Evolutionary conservation across 441 rosid genomes (phyloP).

Genomic region (Euphorbia schlechtendalii): DNA sequence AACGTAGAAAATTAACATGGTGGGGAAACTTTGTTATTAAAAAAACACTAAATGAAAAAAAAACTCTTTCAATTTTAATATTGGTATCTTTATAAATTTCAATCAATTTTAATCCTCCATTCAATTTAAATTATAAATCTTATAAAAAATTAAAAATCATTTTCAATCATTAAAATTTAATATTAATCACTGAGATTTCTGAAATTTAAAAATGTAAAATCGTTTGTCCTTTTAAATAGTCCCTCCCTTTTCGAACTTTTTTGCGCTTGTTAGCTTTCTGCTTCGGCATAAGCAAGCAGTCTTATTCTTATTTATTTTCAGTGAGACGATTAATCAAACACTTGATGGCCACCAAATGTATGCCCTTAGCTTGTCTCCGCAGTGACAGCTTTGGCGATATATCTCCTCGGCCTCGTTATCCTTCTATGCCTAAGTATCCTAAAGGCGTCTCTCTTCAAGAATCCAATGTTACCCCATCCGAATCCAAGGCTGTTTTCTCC

Average conservation of each 20-base stretch:
- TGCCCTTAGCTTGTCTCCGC: conserved; percentile 57
- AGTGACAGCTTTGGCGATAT: conserved; percentile 35
- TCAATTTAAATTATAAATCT: too few species aligned
- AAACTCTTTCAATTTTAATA: too few species aligned
- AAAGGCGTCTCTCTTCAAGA: conserved; percentile 39
- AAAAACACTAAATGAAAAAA: too few species aligned
- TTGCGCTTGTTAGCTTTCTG: neutral
- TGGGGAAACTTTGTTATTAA: too few species aligned
- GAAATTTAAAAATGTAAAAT: too few species aligned
- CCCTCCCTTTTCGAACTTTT: neutral
- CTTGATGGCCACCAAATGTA: conserved; percentile 60
- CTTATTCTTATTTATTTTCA: neutral
- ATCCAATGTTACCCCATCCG: conserved; percentile 26
- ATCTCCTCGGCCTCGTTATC: conserved; percentile 51
- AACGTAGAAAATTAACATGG: too few species aligned
- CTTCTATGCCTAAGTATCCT: conserved; percentile 60
- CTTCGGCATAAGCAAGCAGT: neutral
- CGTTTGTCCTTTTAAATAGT: neutral
- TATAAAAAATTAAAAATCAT: too few species aligned
- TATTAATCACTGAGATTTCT: too few species aligned
- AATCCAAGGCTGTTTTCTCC: conserved; percentile 42
- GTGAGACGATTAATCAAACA: neutral
- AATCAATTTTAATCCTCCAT: too few species aligned
- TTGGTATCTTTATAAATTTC: too few species aligned
- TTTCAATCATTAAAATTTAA: too few species aligned